These are phyloP conservation scores for Ogataea henricii DNA, from an alignment of 805 yeast species.

Conservation along the genomic window DNA sequence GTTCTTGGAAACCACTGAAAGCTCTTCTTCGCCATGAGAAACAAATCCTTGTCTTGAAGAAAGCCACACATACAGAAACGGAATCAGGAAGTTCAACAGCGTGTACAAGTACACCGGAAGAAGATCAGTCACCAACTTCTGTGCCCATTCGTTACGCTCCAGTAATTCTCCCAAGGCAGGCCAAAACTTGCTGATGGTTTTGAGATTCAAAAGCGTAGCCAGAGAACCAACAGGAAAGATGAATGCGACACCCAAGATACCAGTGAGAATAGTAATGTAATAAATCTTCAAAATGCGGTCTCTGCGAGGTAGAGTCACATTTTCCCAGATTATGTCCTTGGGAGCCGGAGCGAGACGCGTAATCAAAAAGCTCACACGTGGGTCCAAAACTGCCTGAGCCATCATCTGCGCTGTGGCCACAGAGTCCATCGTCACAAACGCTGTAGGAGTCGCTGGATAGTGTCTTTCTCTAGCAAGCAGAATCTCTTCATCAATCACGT, in stretches of 20 bases:
- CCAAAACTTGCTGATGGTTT: constrained; percentile 77
- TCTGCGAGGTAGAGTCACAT: constrained; percentile 74
- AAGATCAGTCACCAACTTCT: constrained; percentile 79
- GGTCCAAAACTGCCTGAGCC: constrained; percentile 93
- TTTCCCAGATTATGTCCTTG: constrained; percentile 91
- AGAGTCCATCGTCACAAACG: constrained; percentile 91
- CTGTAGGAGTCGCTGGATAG: constrained; percentile 83
- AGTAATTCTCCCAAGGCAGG: constrained; percentile 77
- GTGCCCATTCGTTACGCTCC: constrained; percentile 67
- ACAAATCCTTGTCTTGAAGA: constrained; percentile 86
- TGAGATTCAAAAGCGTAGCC: constrained; percentile 78
- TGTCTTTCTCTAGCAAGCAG: constrained; percentile 61
- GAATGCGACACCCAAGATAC: constrained; percentile 68
- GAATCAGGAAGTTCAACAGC: constrained; percentile 75
- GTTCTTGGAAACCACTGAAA: constrained; percentile 87
- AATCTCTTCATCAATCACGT: constrained; percentile 71
- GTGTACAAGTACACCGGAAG: constrained; percentile 92
- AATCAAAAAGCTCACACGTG: constrained; percentile 79
- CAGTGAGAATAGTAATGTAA: constrained; percentile 64
- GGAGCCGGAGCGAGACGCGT: constrained; percentile 94
- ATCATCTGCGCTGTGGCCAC: constrained; percentile 96
- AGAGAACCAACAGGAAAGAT: constrained; percentile 82
- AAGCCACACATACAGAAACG: constrained; percentile 82
- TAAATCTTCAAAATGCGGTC: constrained; percentile 69
- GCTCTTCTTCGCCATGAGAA: constrained; percentile 89